Evolutionary conservation across 768 basidiomycete species (phyloP), one percentile per base, ranked within the genome.

Genomic region (Mycena vulgaris): DNA sequence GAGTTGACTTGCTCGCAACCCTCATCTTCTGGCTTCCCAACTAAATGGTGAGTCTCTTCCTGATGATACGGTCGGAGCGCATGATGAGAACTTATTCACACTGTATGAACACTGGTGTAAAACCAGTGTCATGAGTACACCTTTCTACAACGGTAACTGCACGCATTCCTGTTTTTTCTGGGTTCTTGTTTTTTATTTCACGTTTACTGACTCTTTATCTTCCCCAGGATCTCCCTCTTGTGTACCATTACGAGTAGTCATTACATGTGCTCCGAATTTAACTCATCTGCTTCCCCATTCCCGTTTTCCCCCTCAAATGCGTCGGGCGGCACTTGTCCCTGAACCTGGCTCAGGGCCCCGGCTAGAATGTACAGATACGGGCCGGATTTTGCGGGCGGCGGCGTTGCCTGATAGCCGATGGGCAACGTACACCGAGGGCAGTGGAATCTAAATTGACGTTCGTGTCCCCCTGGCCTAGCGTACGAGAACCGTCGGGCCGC

Each of bases 131-230:
- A 76, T 89, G 90, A 90, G 78, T 84, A 80, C 81, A 75, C 52
- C 69, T 80, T 84, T 88, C 90, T 93, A 93, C 92, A 93, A 93
- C 92, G 92, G 92, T 93, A 93, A 86, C 92, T 93, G 92, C 85
- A 80, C 75, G 72, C 72, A 47, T 66, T 63, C 68, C 69, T 73
- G 57, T 57, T 72, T 37, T 47, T 52, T 31, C 42, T 39, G 59
- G 62, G 47, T 60, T 61, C 62, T 35, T 56, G 30, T 40, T 42
- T 64, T 52, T 25, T 30, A 52, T 62, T 39, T 70, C 27, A 40
- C 62, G 30, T 48, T 56, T 58, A 56, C 75, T 78, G 45, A 70
- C 57, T 65, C 55, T n/a, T 23, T 48, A 37, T 69, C 40, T 35
- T 49, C 58, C 25, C 23, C 30, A 66, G 58, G 58, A 37, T 62